phyloP scores from a whole-genome alignment of 257 asterid genomes.

The Forsythia viridissima region DNA sequence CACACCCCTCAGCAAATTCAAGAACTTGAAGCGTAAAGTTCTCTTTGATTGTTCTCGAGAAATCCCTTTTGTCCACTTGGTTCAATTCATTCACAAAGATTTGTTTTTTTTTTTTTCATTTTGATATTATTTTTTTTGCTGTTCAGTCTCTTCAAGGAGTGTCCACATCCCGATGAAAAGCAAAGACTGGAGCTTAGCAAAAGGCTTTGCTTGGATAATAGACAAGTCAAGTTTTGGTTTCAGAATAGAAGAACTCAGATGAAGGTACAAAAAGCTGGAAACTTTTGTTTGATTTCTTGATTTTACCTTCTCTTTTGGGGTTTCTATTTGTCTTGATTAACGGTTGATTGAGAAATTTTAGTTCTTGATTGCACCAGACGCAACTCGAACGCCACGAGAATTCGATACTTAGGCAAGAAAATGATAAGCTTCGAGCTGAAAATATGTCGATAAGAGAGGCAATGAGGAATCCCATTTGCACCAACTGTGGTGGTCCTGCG shows the following conservation, averaged over 20 bases:
- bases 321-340: neutral
- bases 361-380: conserved; percentile 39
- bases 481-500: conserved; percentile 59
- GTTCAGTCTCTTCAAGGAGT: conserved; percentile 83
- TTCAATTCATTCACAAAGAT: neutral
- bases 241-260: conserved; percentile 93
- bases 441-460: conserved; percentile 62
- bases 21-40: conserved; percentile 79
- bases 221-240: conserved; percentile 96
- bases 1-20: conserved; percentile 99
- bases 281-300: neutral
- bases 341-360: conserved; percentile 1
- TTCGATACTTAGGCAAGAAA: conserved; percentile 53
- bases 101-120: neutral
- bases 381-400: conserved; percentile 63
- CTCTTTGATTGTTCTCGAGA: neutral
- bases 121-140: neutral
- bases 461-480: conserved; percentile 56
- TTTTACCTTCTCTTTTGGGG: neutral
- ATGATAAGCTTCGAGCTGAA: conserved; percentile 54
- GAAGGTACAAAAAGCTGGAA: conserved; percentile 58
- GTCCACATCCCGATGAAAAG: conserved; percentile 98
- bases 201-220: conserved; percentile 73
- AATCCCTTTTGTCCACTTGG: neutral
- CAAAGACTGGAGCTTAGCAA: conserved; percentile 87